A percentile compares a stretch with the other conserved stretches of the same genome.
Evolutionary conservation across 345 rosid genomes (phyloP).

Genomic region (Rubroshorea leprosula): DNA sequence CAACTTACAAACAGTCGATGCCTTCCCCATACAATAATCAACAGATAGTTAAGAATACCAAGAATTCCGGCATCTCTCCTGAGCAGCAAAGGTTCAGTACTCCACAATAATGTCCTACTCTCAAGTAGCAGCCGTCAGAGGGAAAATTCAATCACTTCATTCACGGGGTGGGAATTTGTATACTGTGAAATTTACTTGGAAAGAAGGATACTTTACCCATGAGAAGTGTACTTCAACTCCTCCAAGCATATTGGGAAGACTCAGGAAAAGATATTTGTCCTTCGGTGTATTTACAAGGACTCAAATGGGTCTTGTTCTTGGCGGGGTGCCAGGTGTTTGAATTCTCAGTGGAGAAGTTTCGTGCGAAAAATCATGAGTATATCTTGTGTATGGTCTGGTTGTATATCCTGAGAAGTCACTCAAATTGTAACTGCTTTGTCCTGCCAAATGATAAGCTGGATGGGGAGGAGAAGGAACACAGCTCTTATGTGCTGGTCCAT

Average conservation of each 20-base stretch:
- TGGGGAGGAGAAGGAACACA: conserved; percentile 82
- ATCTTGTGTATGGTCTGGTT: conserved; percentile 30
- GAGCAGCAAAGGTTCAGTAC: too few relatives aligned
- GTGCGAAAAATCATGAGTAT: conserved; percentile 33
- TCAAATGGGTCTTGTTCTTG: conserved; percentile 54
- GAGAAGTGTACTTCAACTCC: not conserved
- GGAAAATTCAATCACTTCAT: not conserved
- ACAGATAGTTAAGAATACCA: too few relatives aligned
- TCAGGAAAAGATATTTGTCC: not conserved
- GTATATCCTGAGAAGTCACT: conserved; percentile 50
- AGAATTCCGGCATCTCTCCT: too few relatives aligned
- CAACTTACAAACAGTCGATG: too few relatives aligned
- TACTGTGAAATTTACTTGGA: not conserved
- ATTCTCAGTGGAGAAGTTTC: conserved; percentile 37
- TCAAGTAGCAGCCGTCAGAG: too few relatives aligned
- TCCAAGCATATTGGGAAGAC: conserved; percentile 10
- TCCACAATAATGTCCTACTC: too few relatives aligned
- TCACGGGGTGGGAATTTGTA: not conserved
- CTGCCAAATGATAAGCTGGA: conserved; percentile 40
- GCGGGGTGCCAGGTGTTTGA: conserved; percentile 44
- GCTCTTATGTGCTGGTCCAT: conserved; percentile 55
- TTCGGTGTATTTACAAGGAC: conserved; percentile 28
- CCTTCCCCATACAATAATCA: too few relatives aligned
- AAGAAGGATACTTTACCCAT: not conserved
- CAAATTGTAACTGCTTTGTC: conserved; percentile 47